Percentiles rank a stretch among this genome's conserved stretches.
These are phyloP conservation scores for Dillenia suffruticosa DNA, from an alignment of 164 flowering plant genomes.

Conservation along the genomic window DNA sequence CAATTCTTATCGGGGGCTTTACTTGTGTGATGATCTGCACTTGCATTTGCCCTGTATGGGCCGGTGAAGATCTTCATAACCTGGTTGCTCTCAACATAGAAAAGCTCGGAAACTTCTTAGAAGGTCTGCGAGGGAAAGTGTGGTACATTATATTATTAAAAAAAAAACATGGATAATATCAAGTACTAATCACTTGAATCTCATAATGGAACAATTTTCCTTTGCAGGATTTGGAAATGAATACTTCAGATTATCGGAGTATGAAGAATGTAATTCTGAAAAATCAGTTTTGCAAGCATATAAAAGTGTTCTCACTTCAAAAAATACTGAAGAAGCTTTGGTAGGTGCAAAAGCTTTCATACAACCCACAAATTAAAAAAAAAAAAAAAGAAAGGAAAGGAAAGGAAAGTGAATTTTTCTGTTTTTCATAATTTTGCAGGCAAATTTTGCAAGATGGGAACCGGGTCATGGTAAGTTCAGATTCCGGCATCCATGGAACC, in stretches of 20 bases:
- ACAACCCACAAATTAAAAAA: neutral
- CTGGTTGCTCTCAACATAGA: slow-evolving; percentile 51
- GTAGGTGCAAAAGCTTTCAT: slow-evolving; percentile 25
- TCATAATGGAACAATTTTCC: too few relatives aligned
- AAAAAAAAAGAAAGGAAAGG: too few relatives aligned
- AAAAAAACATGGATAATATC: too few relatives aligned
- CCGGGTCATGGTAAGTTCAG: slow-evolving; percentile 64
- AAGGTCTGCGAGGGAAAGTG: slow-evolving; percentile 40
- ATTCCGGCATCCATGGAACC: slow-evolving; percentile 80
- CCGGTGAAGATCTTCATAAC: slow-evolving; percentile 80
- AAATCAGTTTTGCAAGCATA: slow-evolving; percentile 46
- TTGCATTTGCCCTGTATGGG: slow-evolving; percentile 76
- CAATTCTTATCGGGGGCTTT: slow-evolving; percentile 55
- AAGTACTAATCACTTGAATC: too few relatives aligned
- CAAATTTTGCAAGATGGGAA: slow-evolving; percentile 84
- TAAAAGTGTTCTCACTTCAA: slow-evolving; percentile 61
- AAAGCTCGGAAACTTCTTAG: slow-evolving; percentile 58
- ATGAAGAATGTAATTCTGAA: slow-evolving; percentile 23
- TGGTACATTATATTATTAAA: too few relatives aligned
- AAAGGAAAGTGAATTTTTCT: too few relatives aligned
- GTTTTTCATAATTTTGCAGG: slow-evolving; percentile 30
- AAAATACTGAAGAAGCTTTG: slow-evolving; percentile 57
- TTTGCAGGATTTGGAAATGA: slow-evolving; percentile 64
- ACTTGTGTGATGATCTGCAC: slow-evolving; percentile 49
- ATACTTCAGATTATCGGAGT: slow-evolving; percentile 26